Evolutionary conservation across 768 basidiomycete genomes (phyloP).

Genomic region (Amanita thiersii): DNA sequence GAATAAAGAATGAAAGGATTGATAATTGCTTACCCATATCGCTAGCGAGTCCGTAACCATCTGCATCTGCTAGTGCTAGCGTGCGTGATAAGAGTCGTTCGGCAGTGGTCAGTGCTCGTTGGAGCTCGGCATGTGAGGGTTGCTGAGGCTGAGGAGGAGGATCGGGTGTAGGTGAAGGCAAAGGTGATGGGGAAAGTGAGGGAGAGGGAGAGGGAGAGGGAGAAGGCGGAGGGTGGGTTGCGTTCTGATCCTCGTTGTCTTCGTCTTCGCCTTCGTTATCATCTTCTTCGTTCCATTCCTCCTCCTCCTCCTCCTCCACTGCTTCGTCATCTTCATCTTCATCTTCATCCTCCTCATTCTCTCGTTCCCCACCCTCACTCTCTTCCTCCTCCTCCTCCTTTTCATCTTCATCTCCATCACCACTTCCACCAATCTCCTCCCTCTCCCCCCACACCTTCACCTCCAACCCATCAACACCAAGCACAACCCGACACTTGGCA

Average conservation of each 20-base stretch:
- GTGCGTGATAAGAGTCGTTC: constrained; percentile 26
- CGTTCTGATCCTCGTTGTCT: constrained; percentile 9
- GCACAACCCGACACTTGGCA: constrained; percentile 51
- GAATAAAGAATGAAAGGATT: not conserved
- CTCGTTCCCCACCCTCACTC: constrained; percentile 16
- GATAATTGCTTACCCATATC: constrained; percentile 21
- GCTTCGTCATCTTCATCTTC: constrained; percentile 12
- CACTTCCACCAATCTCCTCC: constrained; percentile 15
- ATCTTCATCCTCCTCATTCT: constrained; percentile 18
- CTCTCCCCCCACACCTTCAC: constrained; percentile 32
- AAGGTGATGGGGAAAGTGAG: constrained; percentile 10
- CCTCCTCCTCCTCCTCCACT: constrained; percentile 11
- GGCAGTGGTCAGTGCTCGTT: constrained; percentile 20
- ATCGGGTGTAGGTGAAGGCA: constrained; percentile 13
- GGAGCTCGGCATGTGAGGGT: constrained; percentile 16
- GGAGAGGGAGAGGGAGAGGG: constrained; percentile 2
- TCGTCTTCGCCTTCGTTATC: constrained; percentile 10
- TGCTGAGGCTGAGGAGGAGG: not conserved
- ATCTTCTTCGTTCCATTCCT: constrained; percentile 14
- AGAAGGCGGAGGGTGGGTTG: not conserved
- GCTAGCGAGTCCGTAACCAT: constrained; percentile 19
- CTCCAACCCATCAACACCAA: constrained; percentile 60
- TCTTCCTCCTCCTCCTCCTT: constrained; percentile 18
- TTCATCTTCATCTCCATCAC: constrained; percentile 5
- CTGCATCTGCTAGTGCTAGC: constrained; percentile 21